Conservation (phyloP, 75 land plant species). For the Pinus albicaulis region DNA sequence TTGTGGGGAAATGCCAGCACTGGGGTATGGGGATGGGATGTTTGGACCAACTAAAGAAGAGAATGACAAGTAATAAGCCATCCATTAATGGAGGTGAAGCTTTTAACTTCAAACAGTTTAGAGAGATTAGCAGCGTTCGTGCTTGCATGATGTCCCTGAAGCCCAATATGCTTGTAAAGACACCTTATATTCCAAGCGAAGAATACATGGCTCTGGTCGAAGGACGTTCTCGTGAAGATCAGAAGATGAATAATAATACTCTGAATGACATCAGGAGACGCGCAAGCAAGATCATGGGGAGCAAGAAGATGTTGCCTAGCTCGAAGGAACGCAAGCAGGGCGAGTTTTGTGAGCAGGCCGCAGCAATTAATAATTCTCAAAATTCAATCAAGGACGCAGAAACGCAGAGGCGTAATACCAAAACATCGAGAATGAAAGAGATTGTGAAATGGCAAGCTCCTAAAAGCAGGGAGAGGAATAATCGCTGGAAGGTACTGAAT, state of each 20-base stretch:
- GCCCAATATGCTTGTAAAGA: background rate
- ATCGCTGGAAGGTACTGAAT: constrained; percentile 6
- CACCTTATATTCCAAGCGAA: background rate
- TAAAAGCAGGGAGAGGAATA: background rate
- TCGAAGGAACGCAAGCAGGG: background rate
- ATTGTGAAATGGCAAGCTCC: background rate
- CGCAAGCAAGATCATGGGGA: background rate
- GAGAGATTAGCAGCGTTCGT: background rate
- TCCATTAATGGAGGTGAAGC: background rate
- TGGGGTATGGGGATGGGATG: background rate
- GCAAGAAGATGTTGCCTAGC: background rate
- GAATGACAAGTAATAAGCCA: background rate
- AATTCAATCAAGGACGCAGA: background rate
- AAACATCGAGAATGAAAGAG: background rate
- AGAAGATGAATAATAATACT: background rate
- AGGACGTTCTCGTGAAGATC: background rate
- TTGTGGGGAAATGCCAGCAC: background rate
- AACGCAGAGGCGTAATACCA: background rate
- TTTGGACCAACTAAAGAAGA: background rate
- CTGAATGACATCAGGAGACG: background rate
- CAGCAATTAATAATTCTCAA: too few relatives aligned
- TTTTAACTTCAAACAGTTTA: background rate
- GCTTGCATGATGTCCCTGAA: background rate
- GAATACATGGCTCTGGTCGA: background rate
- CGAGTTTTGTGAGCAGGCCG: background rate